Conservation (phyloP, 495 filamentous ascomycete genomes). For the Hypomontagnella submonticulosa region DNA sequence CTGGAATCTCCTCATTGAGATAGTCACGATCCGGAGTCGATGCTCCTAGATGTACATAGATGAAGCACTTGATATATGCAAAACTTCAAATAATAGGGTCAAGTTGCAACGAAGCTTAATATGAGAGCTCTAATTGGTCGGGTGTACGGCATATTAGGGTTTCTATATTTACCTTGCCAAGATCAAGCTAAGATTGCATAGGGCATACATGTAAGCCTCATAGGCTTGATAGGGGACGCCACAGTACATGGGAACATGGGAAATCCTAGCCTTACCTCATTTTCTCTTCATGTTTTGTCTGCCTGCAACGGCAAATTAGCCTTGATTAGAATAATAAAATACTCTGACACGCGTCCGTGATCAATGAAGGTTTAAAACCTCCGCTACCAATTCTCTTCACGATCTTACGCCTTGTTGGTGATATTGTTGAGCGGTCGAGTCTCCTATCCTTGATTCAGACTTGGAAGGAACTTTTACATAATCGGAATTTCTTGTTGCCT, state of each 20-base stretch:
- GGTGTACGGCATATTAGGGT: slow-evolving; percentile 4
- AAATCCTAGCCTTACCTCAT: neutral
- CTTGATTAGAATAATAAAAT: slow-evolving; percentile 30
- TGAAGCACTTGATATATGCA: neutral
- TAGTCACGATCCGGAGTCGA: too few relatives aligned
- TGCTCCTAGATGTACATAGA: neutral
- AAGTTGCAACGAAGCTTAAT: slow-evolving; percentile 8
- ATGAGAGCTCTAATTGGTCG: slow-evolving; percentile 14
- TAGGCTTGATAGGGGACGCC: slow-evolving; percentile 9
- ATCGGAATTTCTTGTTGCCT: too few relatives aligned
- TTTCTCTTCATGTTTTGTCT: slow-evolving; percentile 4
- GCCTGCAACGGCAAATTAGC: slow-evolving; percentile 30
- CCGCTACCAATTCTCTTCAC: neutral
- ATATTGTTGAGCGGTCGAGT: too few relatives aligned
- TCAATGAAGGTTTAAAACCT: slow-evolving; percentile 6
- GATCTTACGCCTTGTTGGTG: too few relatives aligned
- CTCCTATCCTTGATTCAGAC: too few relatives aligned
- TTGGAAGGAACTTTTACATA: too few relatives aligned
- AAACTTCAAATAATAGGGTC: too few relatives aligned
- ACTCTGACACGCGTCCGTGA: slow-evolving; percentile 29
- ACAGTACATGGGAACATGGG: slow-evolving; percentile 5
- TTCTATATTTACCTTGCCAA: slow-evolving; percentile 40
- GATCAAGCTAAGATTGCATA: slow-evolving; percentile 29
- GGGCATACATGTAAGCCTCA: slow-evolving; percentile 35
- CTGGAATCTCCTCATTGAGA: too few relatives aligned